phyloP scores from a whole-genome alignment of 331 rosid genomes.

The Pyrus hybrid region DNA sequence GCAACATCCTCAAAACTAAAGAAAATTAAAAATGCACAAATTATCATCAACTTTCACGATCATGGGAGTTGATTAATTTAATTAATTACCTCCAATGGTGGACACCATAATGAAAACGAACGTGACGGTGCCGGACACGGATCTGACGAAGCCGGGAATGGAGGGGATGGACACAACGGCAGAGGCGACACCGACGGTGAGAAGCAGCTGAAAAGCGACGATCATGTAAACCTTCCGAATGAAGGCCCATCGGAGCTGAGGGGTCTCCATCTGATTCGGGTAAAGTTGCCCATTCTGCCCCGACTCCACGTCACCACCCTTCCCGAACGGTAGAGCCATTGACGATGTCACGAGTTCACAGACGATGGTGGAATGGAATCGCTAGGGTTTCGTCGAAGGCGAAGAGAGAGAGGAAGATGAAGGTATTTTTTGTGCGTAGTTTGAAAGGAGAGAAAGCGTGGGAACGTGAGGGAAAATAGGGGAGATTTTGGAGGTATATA shows the following conservation, averaged over 20 bases:
- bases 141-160: slow-evolving; percentile 4
- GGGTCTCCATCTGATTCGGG: slow-evolving; percentile 22
- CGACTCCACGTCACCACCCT: slow-evolving; percentile 21
- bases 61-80: not conserved
- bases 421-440: no score
- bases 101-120: not conserved
- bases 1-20: not conserved
- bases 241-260: slow-evolving; percentile 33
- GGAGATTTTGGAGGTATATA: not conserved
- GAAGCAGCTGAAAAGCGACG: slow-evolving; percentile 25
- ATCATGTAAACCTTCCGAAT: slow-evolving; percentile 36
- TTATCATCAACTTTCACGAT: not conserved
- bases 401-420: no score
- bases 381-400: no score
- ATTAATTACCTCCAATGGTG: slow-evolving; percentile 2
- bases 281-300: slow-evolving; percentile 11
- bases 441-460: no score
- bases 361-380: no score
- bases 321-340: not conserved
- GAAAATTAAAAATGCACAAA: not conserved
- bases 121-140: slow-evolving; percentile 9
- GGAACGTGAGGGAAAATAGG: not conserved
- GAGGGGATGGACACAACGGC: slow-evolving; percentile 7
- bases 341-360: no score
- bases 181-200: slow-evolving; percentile 18